Base-by-base conservation (phyloP, 176 grass and related monocot species). In the Zoysia pacifica region DNA sequence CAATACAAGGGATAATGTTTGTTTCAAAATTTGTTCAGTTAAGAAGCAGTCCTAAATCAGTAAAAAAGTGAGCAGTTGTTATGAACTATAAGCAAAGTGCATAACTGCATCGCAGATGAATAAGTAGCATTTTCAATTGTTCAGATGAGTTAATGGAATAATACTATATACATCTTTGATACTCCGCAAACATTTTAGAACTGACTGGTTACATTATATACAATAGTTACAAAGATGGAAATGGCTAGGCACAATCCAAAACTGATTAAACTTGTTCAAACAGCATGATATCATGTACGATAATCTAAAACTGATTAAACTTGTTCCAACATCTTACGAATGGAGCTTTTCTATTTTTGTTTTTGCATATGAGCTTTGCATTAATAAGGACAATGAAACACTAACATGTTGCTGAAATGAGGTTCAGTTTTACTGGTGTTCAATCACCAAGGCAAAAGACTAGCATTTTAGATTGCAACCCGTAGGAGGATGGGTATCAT, bases 391-490 rank as follows among this genome's bases (percentile, higher is more conserved):
- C 68, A 62, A 12, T 87, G 72, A 54, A 76, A 65, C 36, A 13
- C 39, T 56, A 11, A 77, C 8, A 77, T 14, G 19, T 38, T 45
- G 46, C 53, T 63, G 42, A 82, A 78, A 77, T 79, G 9, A 78
- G 37, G 9, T 73, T 49, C 15, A 38, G 8, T 61, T 78, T 51
- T 45, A 49, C 44, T 60, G 62, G 2, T 37, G 52, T 73, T 83
- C 16, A 4, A 38, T 68, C 18, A 7, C 37, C 61, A 79, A 79
- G 38, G 52, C 4, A 88, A 78, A 50, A 60, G 19, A 67, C 7
- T n/a, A 41, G 81, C 42, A 43, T 47, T 48, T 67, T 20, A 11
- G 35, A 19, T 28, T 60, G 0, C 56, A 60, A 60, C 7, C 56
- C n/a, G 0, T 20, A 28, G 2, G 56, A 9, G 10, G 3, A 28